Conservation (phyloP, 75 land plant genomes). For the Chamaecyparis obtusa region DNA sequence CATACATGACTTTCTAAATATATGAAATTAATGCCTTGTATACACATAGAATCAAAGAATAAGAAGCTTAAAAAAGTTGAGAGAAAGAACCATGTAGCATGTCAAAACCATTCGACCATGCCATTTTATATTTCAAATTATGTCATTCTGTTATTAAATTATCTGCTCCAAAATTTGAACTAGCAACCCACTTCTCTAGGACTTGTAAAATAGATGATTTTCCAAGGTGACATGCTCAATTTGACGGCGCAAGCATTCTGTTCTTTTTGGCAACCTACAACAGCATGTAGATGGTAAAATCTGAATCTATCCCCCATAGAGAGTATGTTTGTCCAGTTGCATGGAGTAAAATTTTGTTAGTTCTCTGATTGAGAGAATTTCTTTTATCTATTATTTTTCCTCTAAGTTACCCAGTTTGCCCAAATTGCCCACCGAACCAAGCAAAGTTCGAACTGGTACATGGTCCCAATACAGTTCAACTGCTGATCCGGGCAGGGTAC, state of each 20-base stretch:
- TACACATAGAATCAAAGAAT: not conserved
- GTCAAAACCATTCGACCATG: not conserved
- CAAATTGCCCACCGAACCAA: no score
- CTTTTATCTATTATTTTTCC: not conserved
- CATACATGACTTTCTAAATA: not conserved
- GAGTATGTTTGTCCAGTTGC: not conserved
- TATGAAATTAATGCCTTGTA: not conserved
- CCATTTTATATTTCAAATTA: not conserved
- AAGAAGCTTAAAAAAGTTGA: not conserved
- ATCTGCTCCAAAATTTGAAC: not conserved
- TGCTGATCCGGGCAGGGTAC: no score
- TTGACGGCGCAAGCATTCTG: not conserved
- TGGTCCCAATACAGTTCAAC: no score
- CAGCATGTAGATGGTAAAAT: not conserved
- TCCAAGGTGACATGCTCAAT: not conserved
- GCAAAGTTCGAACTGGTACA: no score
- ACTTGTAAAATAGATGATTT: not conserved
- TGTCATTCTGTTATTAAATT: not conserved
- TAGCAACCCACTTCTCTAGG: not conserved
- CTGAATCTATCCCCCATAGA: not conserved
- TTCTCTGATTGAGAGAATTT: not conserved
- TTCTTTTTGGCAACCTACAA: not conserved
- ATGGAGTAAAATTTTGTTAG: not conserved
- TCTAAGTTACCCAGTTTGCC: no score
- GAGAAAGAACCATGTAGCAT: not conserved